phyloP scores from a whole-genome alignment of 148 eudicot species.

The Chenopodium album region DNA sequence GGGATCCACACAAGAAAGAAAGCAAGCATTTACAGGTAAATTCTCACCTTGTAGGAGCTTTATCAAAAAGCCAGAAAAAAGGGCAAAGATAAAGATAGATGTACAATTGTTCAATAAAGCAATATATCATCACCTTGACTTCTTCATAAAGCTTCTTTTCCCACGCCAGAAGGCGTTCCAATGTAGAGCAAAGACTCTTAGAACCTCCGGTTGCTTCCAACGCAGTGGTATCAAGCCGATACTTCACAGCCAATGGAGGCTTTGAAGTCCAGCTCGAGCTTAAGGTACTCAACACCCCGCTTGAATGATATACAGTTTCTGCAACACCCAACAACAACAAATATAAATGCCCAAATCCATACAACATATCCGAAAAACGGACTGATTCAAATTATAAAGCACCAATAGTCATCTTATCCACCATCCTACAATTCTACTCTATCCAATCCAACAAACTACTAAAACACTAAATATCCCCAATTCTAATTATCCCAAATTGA shows the following conservation, averaged over 20 bases:
- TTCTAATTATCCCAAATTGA: neutral
- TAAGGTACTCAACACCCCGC: constrained; percentile 81
- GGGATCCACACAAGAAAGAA: constrained; percentile 21
- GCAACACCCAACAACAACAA: constrained; percentile 25
- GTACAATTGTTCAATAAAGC: constrained; percentile 19
- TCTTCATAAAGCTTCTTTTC: constrained; percentile 95
- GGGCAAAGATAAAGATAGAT: constrained; percentile 7
- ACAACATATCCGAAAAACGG: neutral
- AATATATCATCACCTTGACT: constrained; percentile 65
- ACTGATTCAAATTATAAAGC: neutral
- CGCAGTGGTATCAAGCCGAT: constrained; percentile 66
- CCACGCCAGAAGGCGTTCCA: constrained; percentile 97
- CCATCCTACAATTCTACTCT: neutral
- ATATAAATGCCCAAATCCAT: neutral
- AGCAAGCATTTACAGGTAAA: constrained; percentile 15
- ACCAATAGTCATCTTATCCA: neutral
- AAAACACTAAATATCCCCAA: neutral
- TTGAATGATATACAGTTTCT: constrained; percentile 98
- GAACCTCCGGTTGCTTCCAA: constrained; percentile 60
- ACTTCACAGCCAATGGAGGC: constrained; percentile 91
- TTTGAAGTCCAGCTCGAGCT: constrained; percentile 97
- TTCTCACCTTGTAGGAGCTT: constrained; percentile 19
- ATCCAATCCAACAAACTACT: neutral
- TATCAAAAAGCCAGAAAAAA: constrained; percentile 18
- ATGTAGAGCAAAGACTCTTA: constrained; percentile 84